Base-by-base conservation (phyloP, 2,329 filamentous ascomycete species). In the Sporothrix dimorphospora region DNA sequence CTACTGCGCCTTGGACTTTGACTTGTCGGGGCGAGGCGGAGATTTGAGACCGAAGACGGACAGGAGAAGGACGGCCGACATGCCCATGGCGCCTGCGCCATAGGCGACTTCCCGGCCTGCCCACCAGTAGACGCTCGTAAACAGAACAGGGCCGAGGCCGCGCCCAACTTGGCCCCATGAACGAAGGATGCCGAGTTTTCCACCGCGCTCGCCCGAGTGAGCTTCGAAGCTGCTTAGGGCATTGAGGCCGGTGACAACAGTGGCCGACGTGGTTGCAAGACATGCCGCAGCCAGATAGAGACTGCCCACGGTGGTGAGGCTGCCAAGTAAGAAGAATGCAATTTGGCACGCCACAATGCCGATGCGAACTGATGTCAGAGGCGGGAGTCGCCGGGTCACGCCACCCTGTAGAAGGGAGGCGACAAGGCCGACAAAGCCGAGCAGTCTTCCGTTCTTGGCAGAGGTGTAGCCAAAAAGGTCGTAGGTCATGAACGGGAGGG, bases 61-160 rank as follows among this genome's bases (percentile, higher is more conserved):
- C 30, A 94, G 81, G 12, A 85, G 86, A 59, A 88, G 87, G 12
- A 98, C 94, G 0, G 85, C 88, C 5, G 92, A 81, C 84, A 98
- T 97, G 5, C 94, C 94, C 14, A 88, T 85, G 0, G 93, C 92
- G 4, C 96, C 96, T 77, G 94, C 86, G 0, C 85, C 86, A 81
- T 98, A 99, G 1, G 96, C 96, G 12, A 90, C 86, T 79, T 97
- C 92, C 63, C 96, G 86, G 0, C 96, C 96, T 7, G 94, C 94
- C 96, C 96, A 99, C 96, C 96, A 99, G 83, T 99, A 99, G 71
- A 99, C 85, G 66, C 93, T 94, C 74, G 96, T 98, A 79, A 99
- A 99, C 47, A 97, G 82, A 4, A 99, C 81, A 0, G 96, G 96
- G 0, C 96, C 96, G 12, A 97, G 81, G 0, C 94, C 94, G 45